Evolutionary conservation across 176 grass and related monocot species (phyloP).

Genomic region (Saccharum officinarum): DNA sequence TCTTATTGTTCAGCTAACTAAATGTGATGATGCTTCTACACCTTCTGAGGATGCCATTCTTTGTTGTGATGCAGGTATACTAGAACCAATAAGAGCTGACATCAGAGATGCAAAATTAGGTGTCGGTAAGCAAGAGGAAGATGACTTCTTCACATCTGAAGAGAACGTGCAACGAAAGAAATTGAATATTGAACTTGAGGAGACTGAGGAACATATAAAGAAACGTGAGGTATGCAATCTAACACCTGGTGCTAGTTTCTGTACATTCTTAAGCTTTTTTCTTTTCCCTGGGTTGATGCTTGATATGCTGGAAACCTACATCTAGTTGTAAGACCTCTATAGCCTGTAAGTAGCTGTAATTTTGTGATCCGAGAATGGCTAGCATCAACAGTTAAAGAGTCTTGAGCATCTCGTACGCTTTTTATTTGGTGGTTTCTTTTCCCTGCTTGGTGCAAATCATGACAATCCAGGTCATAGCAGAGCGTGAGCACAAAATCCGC

Average conservation of each 20-base stretch:
- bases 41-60: not conserved
- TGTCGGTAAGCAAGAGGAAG: slow-evolving; percentile 96
- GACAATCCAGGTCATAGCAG: slow-evolving; percentile 99
- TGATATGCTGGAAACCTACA: slow-evolving; percentile 36
- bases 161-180: slow-evolving; percentile 85
- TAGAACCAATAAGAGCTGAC: slow-evolving; percentile 87
- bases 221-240: slow-evolving; percentile 80
- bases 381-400: slow-evolving; percentile 49
- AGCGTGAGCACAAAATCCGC: slow-evolving; percentile 92
- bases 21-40: not conserved
- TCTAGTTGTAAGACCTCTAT: slow-evolving; percentile 33
- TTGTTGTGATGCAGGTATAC: slow-evolving; percentile 58
- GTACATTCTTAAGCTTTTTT: slow-evolving; percentile 19
- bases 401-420: slow-evolving; percentile 60
- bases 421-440: slow-evolving; percentile 95
- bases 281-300: slow-evolving; percentile 54
- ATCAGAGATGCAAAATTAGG: slow-evolving; percentile 92
- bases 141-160: slow-evolving; percentile 95
- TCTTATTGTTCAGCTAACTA: not conserved
- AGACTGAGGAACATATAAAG: slow-evolving; percentile 89
- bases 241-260: slow-evolving; percentile 20
- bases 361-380: slow-evolving; percentile 30
- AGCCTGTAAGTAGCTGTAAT: slow-evolving; percentile 3
- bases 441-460: slow-evolving; percentile 83
- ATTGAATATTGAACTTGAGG: slow-evolving; percentile 83